Percentiles rank a stretch among this genome's conserved stretches.
Evolutionary conservation across 139 green algal species (phyloP).

Genomic region (Asterochloris erici): DNA sequence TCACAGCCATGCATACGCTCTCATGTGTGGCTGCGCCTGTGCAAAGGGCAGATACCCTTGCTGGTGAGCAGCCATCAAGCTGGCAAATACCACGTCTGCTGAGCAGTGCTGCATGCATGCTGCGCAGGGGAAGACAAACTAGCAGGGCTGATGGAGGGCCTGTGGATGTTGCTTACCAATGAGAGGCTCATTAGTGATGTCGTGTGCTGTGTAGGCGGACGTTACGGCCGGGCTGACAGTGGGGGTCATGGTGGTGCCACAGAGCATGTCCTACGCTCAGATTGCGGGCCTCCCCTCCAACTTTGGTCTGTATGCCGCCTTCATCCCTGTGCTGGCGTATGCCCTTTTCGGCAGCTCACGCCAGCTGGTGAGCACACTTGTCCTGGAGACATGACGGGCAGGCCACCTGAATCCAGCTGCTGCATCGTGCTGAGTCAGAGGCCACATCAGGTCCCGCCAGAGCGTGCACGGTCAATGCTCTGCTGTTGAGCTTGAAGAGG

Average conservation of each 20-base stretch:
- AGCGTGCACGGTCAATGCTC: too few relatives aligned
- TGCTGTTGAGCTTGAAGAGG: too few relatives aligned
- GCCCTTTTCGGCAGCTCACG: slow-evolving; percentile 51
- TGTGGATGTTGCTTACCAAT: too few relatives aligned
- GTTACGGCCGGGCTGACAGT: slow-evolving; percentile 51
- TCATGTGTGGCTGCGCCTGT: too few relatives aligned
- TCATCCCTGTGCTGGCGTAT: slow-evolving; percentile 66
- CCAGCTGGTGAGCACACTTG: slow-evolving; percentile 19
- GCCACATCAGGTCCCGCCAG: too few relatives aligned
- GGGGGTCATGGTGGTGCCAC: slow-evolving; percentile 60
- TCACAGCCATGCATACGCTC: too few relatives aligned
- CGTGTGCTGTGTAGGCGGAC: slow-evolving; percentile 38
- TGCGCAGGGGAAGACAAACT: not conserved
- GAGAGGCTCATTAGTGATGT: not conserved
- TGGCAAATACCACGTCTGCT: not conserved
- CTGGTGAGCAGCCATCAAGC: not conserved
- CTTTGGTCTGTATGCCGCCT: slow-evolving; percentile 75
- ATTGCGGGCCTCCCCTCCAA: slow-evolving; percentile 51
- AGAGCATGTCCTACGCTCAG: slow-evolving; percentile 50
- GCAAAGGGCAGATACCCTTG: too few relatives aligned
- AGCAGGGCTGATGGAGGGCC: not conserved
- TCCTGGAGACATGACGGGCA: too few relatives aligned
- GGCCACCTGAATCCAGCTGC: too few relatives aligned
- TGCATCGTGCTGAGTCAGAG: too few relatives aligned
- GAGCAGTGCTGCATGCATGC: not conserved